Base-by-base conservation (phyloP, 2,329 filamentous ascomycete genomes). In the Ophiosphaerella korrae region DNA sequence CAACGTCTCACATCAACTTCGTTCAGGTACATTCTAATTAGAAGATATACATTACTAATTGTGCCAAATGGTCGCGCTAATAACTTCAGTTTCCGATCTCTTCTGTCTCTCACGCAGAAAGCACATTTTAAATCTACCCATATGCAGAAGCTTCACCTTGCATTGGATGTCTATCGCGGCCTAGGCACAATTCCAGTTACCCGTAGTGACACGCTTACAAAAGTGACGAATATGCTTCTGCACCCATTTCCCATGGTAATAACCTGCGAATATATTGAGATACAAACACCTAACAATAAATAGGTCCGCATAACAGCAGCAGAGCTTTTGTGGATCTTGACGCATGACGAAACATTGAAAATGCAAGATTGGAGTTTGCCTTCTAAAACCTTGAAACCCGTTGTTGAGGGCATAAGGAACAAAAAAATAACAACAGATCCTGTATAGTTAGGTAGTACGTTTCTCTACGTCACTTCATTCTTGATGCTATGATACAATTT, bases 51-150 rank as follows among this genome's bases (percentile, higher is more conserved):
- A 1, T 13, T 18, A 38, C 39, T 47, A 43, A 42, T 42, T 29
- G 26, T 29, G 26, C 26, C 3, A 29, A 8, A 29, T 29, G 26
- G 7, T 29, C 26, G 26, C 11, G 26, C 26, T 29, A 29, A 29
- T 59, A 21, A 56, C 3, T 1, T 42, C 23, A 57, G 80, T 48
- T 83, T 82, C 67, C 84, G 84, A 53, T 79, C 73, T 6, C 75
- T 96, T 3, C 90, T 92, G 52, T 78, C 86, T 6, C 78, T 85
- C 32, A 84, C 88, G 3, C 90, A 95, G 66, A 91, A 88, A 72
- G 83, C 89, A 0, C 89, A 92, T 57, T 92, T 89, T 77, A 93
- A 92, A 74, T 89, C 88, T 1, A 85, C 88, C 16, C 94, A 90
- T 69, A 84, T 96, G 37, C 84, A 87, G 43, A 93, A 94, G 71